Conservation (phyloP, 768 basidiomycete species). For the Boletus rufocinnamomeus region DNA sequence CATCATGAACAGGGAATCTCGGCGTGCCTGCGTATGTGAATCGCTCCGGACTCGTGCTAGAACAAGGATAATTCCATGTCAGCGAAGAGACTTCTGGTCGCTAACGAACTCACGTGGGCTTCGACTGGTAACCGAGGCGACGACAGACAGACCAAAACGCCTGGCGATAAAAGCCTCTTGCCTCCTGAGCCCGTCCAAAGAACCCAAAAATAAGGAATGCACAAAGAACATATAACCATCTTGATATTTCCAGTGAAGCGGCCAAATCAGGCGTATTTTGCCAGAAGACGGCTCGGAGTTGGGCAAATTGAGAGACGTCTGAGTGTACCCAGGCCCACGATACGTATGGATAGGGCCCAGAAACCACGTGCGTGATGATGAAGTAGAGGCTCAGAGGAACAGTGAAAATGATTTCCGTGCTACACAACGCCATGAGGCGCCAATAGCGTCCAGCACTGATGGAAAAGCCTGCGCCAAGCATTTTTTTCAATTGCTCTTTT, state of each 20-base stretch:
- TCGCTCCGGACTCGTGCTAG: neutral
- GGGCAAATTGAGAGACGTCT: conserved; percentile 44
- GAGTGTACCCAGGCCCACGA: conserved; percentile 56
- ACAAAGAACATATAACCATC: conserved; percentile 43
- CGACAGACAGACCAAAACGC: conserved; percentile 29
- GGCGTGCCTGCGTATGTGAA: neutral
- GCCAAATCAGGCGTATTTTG: conserved; percentile 18
- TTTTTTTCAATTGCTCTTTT: no score
- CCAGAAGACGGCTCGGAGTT: conserved; percentile 43
- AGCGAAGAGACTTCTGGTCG: neutral
- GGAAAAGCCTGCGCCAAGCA: conserved; percentile 21
- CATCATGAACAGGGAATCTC: neutral
- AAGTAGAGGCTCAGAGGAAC: conserved; percentile 39
- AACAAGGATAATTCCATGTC: neutral
- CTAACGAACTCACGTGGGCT: neutral
- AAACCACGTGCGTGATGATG: conserved; percentile 32
- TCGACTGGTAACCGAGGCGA: neutral
- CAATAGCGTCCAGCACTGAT: conserved; percentile 50
- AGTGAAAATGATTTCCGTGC: conserved; percentile 41
- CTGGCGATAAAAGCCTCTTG: conserved; percentile 39
- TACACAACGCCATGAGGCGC: conserved; percentile 50
- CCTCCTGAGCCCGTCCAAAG: conserved; percentile 60
- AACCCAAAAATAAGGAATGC: conserved; percentile 50
- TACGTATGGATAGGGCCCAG: conserved; percentile 37
- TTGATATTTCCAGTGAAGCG: conserved; percentile 35